Evolutionary conservation across 2,329 filamentous ascomycete species (phyloP), one percentile per base, ranked within the genome.

Genomic region (Scopulariopsis brevicaulis): DNA sequence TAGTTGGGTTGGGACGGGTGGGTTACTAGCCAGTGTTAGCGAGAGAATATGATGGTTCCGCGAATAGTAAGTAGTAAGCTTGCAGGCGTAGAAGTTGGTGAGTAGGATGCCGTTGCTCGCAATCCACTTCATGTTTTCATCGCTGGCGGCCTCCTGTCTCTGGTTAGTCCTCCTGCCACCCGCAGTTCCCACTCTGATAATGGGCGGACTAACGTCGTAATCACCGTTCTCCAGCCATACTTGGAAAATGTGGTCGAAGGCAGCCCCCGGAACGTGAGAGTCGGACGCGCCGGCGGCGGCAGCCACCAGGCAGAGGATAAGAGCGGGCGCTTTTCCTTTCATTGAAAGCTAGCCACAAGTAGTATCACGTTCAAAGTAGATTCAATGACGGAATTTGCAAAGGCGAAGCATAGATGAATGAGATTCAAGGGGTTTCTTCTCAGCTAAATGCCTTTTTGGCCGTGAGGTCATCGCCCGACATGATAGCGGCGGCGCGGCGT

Each of bases 221-320:
- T 85, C 78, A 54, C 84, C 88, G 68, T 92, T 92, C 74, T 92
- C 89, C 54, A 90, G 77, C 84, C 86, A 92, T 69, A 92, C 83
- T 59, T 84, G 80, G 58, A 83, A 83, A 61, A 89, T 81, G 18
- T 88, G 83, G 67, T 90, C 80, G 67, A 92, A 92, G 0, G 78
- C 83, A 66, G 85, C 83, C 61, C 89, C 89, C 66, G 82, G 78
- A 56, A 91, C 83, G n/a, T 52, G 3, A 28, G 50, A 52, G 4
- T 8, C n/a, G 28, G 28, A 32, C 28, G 28, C 28, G 28, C 4
- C 8, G 28, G 28, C 28, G 28, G 28, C 8, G 28, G 28, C 28
- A 32, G 28, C 28, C 28, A 8, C 28, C 28, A 32, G 28, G 28
- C 28, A 32, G 28, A 32, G 28, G 28, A 32, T 32, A 32, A 32